Evolutionary conservation across 345 rosid genomes (phyloP).

Genomic region (Capsella bursapastoris): DNA sequence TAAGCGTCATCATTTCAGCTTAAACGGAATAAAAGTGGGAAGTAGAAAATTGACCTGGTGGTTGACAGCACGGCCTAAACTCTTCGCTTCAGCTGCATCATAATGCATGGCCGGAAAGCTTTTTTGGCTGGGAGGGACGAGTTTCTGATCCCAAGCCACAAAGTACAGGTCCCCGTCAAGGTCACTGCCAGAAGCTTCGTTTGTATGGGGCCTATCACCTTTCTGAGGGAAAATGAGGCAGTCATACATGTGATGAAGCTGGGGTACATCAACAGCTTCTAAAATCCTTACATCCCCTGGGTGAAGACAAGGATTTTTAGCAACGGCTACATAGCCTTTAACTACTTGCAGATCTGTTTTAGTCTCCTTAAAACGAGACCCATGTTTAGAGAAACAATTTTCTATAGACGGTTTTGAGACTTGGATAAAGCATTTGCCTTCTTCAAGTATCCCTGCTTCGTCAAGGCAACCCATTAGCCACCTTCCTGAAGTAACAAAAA

Average conservation of each 20-base stretch:
- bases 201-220: slow-evolving; percentile 84
- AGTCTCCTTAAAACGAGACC: slow-evolving; percentile 63
- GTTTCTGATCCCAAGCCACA: slow-evolving; percentile 89
- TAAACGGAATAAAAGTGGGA: background rate
- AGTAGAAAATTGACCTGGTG: slow-evolving; percentile 58
- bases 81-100: slow-evolving; percentile 51
- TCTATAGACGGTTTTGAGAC: slow-evolving; percentile 74
- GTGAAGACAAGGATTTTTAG: slow-evolving; percentile 95
- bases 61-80: slow-evolving; percentile 49
- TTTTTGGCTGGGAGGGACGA: slow-evolving; percentile 75
- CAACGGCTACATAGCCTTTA: slow-evolving; percentile 68
- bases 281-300: slow-evolving; percentile 90
- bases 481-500: slow-evolving; percentile 80
- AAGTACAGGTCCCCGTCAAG: slow-evolving; percentile 94
- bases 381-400: slow-evolving; percentile 79
- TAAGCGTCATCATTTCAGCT: slow-evolving; percentile 12
- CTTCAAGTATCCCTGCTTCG: slow-evolving; percentile 79
- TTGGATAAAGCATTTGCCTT: slow-evolving; percentile 91
- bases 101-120: slow-evolving; percentile 81
- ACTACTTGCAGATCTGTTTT: slow-evolving; percentile 62
- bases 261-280: slow-evolving; percentile 86
- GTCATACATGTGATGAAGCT: slow-evolving; percentile 73
- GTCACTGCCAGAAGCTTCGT: slow-evolving; percentile 98
- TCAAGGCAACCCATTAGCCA: slow-evolving; percentile 97
- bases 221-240: slow-evolving; percentile 94